Conservation (phyloP, 768 basidiomycete genomes). For the Trametes coccinea region DNA sequence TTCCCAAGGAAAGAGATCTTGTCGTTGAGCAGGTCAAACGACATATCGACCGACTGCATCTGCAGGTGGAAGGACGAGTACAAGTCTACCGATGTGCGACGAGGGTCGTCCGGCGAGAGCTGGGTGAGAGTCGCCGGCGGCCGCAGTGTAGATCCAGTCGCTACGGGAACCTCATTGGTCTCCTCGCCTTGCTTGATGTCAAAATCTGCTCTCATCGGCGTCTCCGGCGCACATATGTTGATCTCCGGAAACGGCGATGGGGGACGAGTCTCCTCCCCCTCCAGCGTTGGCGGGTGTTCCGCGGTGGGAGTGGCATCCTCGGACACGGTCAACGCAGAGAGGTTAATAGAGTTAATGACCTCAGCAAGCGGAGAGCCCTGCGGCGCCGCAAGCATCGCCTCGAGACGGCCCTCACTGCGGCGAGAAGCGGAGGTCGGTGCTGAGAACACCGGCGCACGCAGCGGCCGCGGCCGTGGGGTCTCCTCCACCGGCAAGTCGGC, state of each 20-base stretch:
- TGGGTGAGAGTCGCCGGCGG: slow-evolving; percentile 11
- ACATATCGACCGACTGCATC: slow-evolving; percentile 35
- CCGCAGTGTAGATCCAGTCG: background rate
- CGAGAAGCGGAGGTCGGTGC: background rate
- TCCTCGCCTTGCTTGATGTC: background rate
- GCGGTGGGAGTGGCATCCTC: slow-evolving; percentile 3
- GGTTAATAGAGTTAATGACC: slow-evolving; percentile 34
- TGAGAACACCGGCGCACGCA: slow-evolving; percentile 4
- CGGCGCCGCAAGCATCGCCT: slow-evolving; percentile 18
- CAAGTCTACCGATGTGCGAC: slow-evolving; percentile 36
- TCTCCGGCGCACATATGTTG: slow-evolving; percentile 23
- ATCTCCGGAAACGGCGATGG: slow-evolving; percentile 23
- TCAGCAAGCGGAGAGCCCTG: slow-evolving; percentile 30
- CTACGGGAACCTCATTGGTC: background rate
- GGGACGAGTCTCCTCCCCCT: background rate
- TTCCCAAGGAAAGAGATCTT: slow-evolving; percentile 35
- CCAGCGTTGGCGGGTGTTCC: background rate
- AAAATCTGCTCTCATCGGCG: slow-evolving; percentile 1
- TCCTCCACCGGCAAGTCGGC: slow-evolving; percentile 26
- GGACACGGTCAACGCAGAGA: slow-evolving; percentile 18
- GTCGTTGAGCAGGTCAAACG: slow-evolving; percentile 39
- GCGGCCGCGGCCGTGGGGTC: slow-evolving; percentile 12
- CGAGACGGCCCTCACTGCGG: background rate
- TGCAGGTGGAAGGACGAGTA: slow-evolving; percentile 38
- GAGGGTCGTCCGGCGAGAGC: slow-evolving; percentile 25